Base-by-base conservation (phyloP, 805 yeast genomes). In the Metschnikowia baotianmanensis region DNA sequence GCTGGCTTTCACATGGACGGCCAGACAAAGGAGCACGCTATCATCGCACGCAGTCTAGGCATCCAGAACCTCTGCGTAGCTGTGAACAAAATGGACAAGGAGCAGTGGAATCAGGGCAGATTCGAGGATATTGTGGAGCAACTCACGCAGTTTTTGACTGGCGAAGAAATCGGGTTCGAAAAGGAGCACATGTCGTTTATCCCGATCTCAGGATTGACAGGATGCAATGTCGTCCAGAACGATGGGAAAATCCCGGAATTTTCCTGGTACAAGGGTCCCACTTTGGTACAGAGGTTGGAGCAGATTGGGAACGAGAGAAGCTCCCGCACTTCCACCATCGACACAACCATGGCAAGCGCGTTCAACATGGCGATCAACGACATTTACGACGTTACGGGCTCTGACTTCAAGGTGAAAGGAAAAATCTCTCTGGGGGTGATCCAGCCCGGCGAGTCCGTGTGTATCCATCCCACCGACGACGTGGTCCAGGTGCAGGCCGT, bases 11-110 rank as follows among this genome's bases (percentile, higher is more conserved):
- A 68, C 13, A 67, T 75, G 46, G 79, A 77, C 52, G 91, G 93
- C 2, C 90, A 85, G 59, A 84, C 91, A 4, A 83, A 77, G 51
- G 95, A 86, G 56, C 95, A 86, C 55, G 77, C 88, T 1, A 62
- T 82, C 8, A 71, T 86, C 28, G 86, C 86, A 4, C 72, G 79
- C 42, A 77, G 75, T 45, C 59, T 86, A 36, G 93, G 93, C 0
- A 71, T 85, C n/a, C 75, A 73, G 21, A 66, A 67, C 18, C 58
- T 84, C 22, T 66, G 84, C 22, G 74, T 85, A 13, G 84, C 78
- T 0, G 71, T 86, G 15, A 86, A 86, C 61, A 86, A 86, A 57
- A 65, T 86, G 69, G 95, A 86, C 55, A 67, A 74, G 37, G 74
- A 74, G 31, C 56, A 67, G 21, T 85, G 88, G 85, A 63, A 71